These are phyloP conservation scores for Craspedostauros australis DNA, from an alignment of 108 stramenopile species.

Conservation along the genomic window DNA sequence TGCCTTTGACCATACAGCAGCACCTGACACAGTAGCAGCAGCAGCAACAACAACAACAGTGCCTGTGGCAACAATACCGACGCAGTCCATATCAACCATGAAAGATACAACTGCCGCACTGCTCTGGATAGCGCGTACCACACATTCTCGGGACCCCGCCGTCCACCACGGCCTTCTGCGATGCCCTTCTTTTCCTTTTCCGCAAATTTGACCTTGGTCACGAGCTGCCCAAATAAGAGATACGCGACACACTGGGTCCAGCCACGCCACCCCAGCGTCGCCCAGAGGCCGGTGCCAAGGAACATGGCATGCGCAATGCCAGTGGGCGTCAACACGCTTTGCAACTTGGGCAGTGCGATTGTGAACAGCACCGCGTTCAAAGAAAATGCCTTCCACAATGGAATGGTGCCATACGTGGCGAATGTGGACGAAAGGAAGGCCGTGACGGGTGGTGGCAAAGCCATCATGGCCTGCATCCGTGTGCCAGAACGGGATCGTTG, in stretches of 20 bases:
- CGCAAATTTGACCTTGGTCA: conserved; percentile 86
- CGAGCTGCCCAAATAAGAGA: conserved; percentile 69
- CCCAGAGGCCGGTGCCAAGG: conserved; percentile 80
- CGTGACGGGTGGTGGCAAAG: too few relatives aligned
- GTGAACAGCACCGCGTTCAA: conserved; percentile 65
- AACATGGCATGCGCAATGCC: conserved; percentile 72
- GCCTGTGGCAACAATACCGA: background rate
- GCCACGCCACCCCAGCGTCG: conserved; percentile 74
- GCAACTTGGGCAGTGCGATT: conserved; percentile 40
- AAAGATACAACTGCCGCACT: background rate
- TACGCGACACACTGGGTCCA: conserved; percentile 88
- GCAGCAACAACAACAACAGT: background rate
- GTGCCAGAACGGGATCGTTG: too few relatives aligned
- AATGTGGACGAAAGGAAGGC: background rate
- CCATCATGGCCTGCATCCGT: too few relatives aligned
- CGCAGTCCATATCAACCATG: background rate
- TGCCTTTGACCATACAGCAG: background rate
- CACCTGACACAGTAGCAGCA: background rate
- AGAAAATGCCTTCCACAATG: conserved; percentile 41
- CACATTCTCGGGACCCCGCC: conserved; percentile 93
- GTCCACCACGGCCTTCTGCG: conserved; percentile 87
- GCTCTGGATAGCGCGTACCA: conserved; percentile 57
- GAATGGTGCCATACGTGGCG: conserved; percentile 57
- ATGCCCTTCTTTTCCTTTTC: conserved; percentile 87
- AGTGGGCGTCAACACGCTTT: conserved; percentile 66